These are phyloP conservation scores for Circinella umbellata DNA, from an alignment of 371 early-diverging fungal genomes.

Conservation along the genomic window DNA sequence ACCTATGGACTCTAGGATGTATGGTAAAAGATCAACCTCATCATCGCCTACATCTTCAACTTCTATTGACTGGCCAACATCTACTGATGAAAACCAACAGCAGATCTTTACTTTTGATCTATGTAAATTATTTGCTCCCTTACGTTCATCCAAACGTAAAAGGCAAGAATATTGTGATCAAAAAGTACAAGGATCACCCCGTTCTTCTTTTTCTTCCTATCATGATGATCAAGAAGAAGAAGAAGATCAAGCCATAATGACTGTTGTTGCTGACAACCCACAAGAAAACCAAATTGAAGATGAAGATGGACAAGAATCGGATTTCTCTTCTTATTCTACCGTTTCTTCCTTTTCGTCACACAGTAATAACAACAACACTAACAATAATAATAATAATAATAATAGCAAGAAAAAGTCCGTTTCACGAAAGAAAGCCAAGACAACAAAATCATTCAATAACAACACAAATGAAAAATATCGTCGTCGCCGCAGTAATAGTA, in stretches of 20 bases:
- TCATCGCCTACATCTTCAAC: not conserved
- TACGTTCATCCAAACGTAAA: conserved; percentile 2
- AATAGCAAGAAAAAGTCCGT: not conserved
- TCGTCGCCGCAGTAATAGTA: conserved; percentile 1
- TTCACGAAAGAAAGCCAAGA: conserved; percentile 13
- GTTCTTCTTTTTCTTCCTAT: no score
- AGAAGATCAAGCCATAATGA: no score
- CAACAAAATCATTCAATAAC: conserved; percentile 8
- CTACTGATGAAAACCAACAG: not conserved
- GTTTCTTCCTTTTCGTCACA: not conserved
- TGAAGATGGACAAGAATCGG: no score
- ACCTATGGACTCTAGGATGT: conserved; percentile 8
- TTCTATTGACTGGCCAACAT: not conserved
- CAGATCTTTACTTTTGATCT: conserved; percentile 17
- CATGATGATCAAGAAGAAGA: conserved; percentile 3
- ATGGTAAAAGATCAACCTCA: conserved; percentile 15
- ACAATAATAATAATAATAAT: no score
- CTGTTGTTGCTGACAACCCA: no score
- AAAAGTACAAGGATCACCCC: not conserved
- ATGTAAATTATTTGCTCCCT: conserved; percentile 11
- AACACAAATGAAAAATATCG: conserved; percentile 5
- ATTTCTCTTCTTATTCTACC: not conserved
- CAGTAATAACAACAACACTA: no score
- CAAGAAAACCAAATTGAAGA: no score
- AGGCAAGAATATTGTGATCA: conserved; percentile 5